Evolutionary conservation across 345 rosid genomes (phyloP).

Genomic region (Noccaea caerulescens): DNA sequence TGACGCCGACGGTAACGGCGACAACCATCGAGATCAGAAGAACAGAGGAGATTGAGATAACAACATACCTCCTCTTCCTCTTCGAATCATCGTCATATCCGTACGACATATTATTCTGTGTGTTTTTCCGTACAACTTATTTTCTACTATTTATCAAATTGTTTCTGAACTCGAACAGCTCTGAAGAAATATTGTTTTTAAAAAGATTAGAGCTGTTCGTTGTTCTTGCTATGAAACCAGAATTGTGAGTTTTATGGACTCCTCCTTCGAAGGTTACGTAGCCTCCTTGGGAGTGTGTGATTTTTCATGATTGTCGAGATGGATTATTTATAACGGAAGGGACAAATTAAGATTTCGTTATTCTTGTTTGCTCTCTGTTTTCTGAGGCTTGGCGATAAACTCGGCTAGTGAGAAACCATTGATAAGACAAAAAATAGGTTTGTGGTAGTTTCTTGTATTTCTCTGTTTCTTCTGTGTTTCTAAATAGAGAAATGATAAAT

Average conservation of each 20-base stretch:
- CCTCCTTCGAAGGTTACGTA: slow-evolving; percentile 42
- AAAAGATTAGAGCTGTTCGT: slow-evolving; percentile 32
- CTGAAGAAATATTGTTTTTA: not conserved
- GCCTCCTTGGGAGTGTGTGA: slow-evolving; percentile 30
- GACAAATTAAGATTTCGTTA: slow-evolving; percentile 41
- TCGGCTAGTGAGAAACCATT: slow-evolving; percentile 29
- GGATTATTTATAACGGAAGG: slow-evolving; percentile 35
- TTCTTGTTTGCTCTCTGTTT: slow-evolving; percentile 34
- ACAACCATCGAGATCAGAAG: slow-evolving; percentile 60
- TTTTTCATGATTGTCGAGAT: slow-evolving; percentile 16
- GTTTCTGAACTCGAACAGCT: slow-evolving; percentile 43
- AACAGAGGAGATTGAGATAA: slow-evolving; percentile 49
- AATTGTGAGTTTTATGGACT: slow-evolving; percentile 37
- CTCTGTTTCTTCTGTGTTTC: slow-evolving; percentile 37
- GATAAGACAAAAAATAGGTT: slow-evolving; percentile 40
- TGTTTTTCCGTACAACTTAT: not conserved
- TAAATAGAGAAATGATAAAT: slow-evolving; percentile 18
- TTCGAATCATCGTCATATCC: slow-evolving; percentile 38
- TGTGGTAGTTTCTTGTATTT: slow-evolving; percentile 35
- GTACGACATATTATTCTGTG: slow-evolving; percentile 27
- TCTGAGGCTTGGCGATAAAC: slow-evolving; percentile 38
- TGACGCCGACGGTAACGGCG: slow-evolving; percentile 56
- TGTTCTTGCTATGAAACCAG: slow-evolving; percentile 17
- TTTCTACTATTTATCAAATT: slow-evolving; percentile 16
- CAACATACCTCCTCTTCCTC: slow-evolving; percentile 51